phyloP scores from a whole-genome alignment of 345 rosid genomes.

The Draba incana region DNA sequence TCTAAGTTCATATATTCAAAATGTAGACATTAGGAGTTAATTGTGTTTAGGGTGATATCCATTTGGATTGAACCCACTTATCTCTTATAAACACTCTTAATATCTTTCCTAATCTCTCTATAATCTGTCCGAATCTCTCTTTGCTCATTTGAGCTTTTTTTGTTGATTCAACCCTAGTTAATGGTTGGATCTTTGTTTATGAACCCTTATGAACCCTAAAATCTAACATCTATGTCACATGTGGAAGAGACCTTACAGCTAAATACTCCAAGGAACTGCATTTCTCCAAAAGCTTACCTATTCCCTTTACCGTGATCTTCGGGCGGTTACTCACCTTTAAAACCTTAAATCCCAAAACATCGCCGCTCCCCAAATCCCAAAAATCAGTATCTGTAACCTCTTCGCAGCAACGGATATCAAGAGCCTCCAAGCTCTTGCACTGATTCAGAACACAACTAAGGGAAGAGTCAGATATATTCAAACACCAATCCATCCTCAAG shows the following conservation, averaged over 20 bases:
- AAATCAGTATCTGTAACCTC: slow-evolving; percentile 77
- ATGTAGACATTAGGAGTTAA: too few species aligned
- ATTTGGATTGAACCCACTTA: too few species aligned
- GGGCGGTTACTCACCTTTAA: slow-evolving; percentile 78
- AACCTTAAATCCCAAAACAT: slow-evolving; percentile 59
- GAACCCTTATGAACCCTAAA: too few species aligned
- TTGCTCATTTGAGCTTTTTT: too few species aligned
- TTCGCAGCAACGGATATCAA: slow-evolving; percentile 89
- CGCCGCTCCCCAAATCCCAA: slow-evolving; percentile 46
- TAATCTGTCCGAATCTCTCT: too few species aligned
- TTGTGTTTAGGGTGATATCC: too few species aligned
- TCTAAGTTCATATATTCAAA: too few species aligned
- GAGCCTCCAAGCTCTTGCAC: slow-evolving; percentile 82
- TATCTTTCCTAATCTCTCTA: too few species aligned
- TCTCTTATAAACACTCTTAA: too few species aligned
- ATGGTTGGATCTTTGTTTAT: too few species aligned
- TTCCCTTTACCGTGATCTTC: slow-evolving; percentile 66
- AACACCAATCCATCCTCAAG: slow-evolving; percentile 96
- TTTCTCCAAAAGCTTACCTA: slow-evolving; percentile 68
- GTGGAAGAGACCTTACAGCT: slow-evolving; percentile 87
- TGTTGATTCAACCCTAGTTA: too few species aligned
- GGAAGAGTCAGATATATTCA: slow-evolving; percentile 71
- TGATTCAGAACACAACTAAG: slow-evolving; percentile 60
- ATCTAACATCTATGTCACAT: slow-evolving; percentile 67
- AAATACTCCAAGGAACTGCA: slow-evolving; percentile 69